These are phyloP conservation scores for Smittium culicis DNA, from an alignment of 371 early-diverging fungal genomes.

Conservation along the genomic window DNA sequence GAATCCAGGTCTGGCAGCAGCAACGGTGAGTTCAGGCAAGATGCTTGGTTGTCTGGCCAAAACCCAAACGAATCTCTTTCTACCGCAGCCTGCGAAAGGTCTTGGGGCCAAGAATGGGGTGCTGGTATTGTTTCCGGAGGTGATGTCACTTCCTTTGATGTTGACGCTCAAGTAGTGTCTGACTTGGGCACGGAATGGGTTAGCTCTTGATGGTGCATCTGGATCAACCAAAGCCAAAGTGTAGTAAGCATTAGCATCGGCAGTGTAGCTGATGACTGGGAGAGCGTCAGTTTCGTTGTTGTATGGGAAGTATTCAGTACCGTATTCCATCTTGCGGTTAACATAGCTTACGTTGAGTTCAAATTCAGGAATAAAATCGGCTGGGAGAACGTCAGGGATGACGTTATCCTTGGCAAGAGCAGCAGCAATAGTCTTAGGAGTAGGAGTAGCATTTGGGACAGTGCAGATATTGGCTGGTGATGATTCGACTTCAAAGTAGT, in stretches of 20 bases:
- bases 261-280: too few species aligned
- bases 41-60: too few species aligned
- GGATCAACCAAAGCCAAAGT: constrained; percentile 4
- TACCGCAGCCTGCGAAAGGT: constrained; percentile 4
- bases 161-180: constrained; percentile 2
- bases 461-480: constrained; percentile 4
- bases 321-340: too few species aligned
- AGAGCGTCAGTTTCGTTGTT: too few species aligned
- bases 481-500: too few species aligned
- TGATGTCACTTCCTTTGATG: too few species aligned
- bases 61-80: constrained; percentile 3
- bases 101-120: constrained; percentile 2
- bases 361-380: background rate
- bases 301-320: too few species aligned
- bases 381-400: constrained; percentile 5
- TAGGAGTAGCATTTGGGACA: background rate
- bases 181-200: background rate
- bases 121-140: constrained; percentile 5
- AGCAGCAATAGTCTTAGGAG: too few species aligned
- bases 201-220: constrained; percentile 1
- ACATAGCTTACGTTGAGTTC: background rate
- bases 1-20: constrained; percentile 1
- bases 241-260: too few species aligned
- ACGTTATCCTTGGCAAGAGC: background rate
- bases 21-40: background rate